These are phyloP conservation scores for Plenodomus lindquistii DNA, from an alignment of 2,329 filamentous ascomycete genomes.

Conservation along the genomic window DNA sequence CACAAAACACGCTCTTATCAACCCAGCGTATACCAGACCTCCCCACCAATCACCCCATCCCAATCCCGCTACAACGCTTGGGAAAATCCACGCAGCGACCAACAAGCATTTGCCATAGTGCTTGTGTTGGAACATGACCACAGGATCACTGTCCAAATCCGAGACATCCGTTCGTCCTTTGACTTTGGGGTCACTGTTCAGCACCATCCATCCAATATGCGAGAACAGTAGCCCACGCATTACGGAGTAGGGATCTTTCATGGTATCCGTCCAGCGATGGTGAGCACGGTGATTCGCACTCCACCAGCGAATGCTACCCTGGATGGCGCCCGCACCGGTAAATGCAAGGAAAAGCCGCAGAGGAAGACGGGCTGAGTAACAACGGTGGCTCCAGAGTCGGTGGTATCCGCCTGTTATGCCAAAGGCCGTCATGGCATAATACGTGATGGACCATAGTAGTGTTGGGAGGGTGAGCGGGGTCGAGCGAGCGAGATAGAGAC, in stretches of 20 bases:
- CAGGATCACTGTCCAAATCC: conserved; percentile 54
- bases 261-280: conserved; percentile 55
- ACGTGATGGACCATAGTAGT: conserved; percentile 70
- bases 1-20: conserved; percentile 54
- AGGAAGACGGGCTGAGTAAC: conserved; percentile 49
- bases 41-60: conserved; percentile 54
- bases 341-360: conserved; percentile 53
- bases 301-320: conserved; percentile 56
- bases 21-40: conserved; percentile 54
- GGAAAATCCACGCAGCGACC: conserved; percentile 50
- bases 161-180: conserved; percentile 54
- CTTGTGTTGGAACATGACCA: conserved; percentile 54
- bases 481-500: conserved; percentile 75
- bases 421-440: conserved; percentile 81
- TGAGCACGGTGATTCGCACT: conserved; percentile 54
- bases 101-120: conserved; percentile 50
- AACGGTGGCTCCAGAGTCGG: conserved; percentile 68
- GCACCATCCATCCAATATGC: conserved; percentile 56
- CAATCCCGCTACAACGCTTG: conserved; percentile 50
- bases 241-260: conserved; percentile 55
- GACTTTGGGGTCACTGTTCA: conserved; percentile 55
- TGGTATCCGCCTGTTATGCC: conserved; percentile 65
- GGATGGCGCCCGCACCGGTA: conserved; percentile 51
- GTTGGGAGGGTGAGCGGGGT: conserved; percentile 74
- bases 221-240: conserved; percentile 53